phyloP scores from a whole-genome alignment of 768 basidiomycete species.

The Tulasnella sp. region DNA sequence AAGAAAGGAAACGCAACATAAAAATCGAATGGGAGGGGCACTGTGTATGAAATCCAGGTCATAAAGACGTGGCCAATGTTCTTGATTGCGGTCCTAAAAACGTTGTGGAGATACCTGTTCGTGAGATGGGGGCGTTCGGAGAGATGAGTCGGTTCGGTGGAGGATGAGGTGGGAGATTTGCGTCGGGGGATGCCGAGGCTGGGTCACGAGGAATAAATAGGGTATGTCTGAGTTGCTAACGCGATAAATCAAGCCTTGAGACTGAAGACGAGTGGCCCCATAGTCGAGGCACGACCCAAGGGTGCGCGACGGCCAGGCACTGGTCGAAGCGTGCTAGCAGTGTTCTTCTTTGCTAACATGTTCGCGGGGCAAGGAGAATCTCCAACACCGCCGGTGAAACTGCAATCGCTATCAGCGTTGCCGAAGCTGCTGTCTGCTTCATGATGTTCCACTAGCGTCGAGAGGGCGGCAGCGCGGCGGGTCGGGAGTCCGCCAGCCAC shows the following conservation, averaged over 20 bases:
- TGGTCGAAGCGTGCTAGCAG: background rate
- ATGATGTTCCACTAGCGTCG: constrained; percentile 65
- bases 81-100: constrained; percentile 4
- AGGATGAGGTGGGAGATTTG: background rate
- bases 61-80: constrained; percentile 9
- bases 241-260: background rate
- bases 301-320: constrained; percentile 6
- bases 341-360: background rate
- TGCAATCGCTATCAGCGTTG: constrained; percentile 47
- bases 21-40: background rate
- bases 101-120: constrained; percentile 5
- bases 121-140: background rate
- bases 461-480: constrained; percentile 51
- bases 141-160: background rate
- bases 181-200: background rate
- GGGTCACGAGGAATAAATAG: background rate
- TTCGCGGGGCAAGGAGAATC: constrained; percentile 87
- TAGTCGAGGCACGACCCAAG: constrained; percentile 15
- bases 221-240: background rate
- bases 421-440: constrained; percentile 45
- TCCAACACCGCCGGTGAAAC: constrained; percentile 58
- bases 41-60: background rate
- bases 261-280: constrained; percentile 15
- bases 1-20: background rate
- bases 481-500: constrained; percentile 40